Base-by-base conservation (phyloP, 179 eudicot species). In the Gypsophila paniculata region DNA sequence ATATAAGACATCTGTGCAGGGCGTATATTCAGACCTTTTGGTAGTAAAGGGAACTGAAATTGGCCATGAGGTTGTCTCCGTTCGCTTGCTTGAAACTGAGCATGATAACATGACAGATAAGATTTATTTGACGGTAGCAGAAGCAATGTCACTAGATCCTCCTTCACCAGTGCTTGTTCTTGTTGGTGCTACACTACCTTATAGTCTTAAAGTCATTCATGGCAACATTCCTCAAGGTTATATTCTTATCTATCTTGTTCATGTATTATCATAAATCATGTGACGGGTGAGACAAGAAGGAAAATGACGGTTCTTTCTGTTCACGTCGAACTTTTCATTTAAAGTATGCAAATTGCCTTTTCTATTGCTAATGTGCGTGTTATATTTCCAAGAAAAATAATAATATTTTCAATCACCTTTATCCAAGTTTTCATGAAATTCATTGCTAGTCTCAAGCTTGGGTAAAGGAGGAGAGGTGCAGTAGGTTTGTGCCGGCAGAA, bases 81-180 rank as follows among this genome's bases (percentile, higher is more conserved):
- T 89, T 62, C 87, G 83, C 68, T 76, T 93, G 88, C 72, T 77
- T 72, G 98, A 93, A 83, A 86, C 91, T 59, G 80, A 81, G 34
- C 71, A 86, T 69, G 85, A 74, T 49, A 72, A 77, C 70, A 72
- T 87, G 89, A 81, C 70, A 36, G 97, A 93, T 85, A 80, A 79
- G 81, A 91, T 93, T 79, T 79, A 77, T 51, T 79, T 93, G 74
- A 93, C 98, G 75, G 97, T 93, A 64, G 98, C 96, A 46, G 98
- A 93, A 85, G 98, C 98, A 68, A 91, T 91, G 88, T 87, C 90
- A 75, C 87, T 93, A 32, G 90, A 91, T 75, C 98, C 98, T 73
- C 91, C 96, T 25, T 93, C 98, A 18, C 98, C 98, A 22, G 91
- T 91, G 62, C 86, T 85, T 78, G 93, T 93, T 73, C 96, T 93